Evolutionary conservation across 1,284 basidiomycete genomes (phyloP), one percentile per base, ranked within the genome.

Genomic region (Phylloboletellus chloephorus): DNA sequence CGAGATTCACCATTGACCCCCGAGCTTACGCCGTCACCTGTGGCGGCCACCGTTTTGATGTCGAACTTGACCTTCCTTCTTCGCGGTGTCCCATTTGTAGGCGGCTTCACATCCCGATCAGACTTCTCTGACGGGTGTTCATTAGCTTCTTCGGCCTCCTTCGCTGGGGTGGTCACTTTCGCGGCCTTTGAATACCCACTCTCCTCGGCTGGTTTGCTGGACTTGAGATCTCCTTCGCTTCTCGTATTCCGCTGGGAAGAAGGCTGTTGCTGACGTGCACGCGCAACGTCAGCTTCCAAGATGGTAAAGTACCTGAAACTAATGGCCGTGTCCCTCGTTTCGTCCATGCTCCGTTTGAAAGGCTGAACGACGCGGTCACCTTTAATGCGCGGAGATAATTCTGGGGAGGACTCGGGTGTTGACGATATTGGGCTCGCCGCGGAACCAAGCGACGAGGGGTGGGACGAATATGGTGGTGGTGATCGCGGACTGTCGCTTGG

Each of bases 61-160:
- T 85, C 74, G 52, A 88, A 88, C 7, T 82, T 85, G 15, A 88
- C 83, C 57, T 79, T 83, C 42, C 79, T 67, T 55, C 69, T 73
- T 54, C 78, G 83, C 22, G 58, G 44, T 26, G 51, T 53, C 17
- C 54, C 41, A 16, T 50, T 52, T 31, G 55, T 44, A 22, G 47
- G 39, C 23, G 52, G 37, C 47, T 37, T 48, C 32, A 6, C 29
- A 24, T 56, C 41, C 19, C 30, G 44, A 44, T 52, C 50, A 32
- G 48, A 19, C 10, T 47, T 49, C 41, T 46, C 43, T 15, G 41
- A 31, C 16, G 29, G 46, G 41, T 39, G 50, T 28, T 34, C 36
- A 24, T 17, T 43, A 9, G 5, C 31, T 33, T 43, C 51, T 30
- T 39, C 42, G 11, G 38, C 25, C 29, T 35, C 49, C 42, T 49